Base-by-base conservation (phyloP, 2,329 filamentous ascomycete species). In the Fusarium xylarioides region DNA sequence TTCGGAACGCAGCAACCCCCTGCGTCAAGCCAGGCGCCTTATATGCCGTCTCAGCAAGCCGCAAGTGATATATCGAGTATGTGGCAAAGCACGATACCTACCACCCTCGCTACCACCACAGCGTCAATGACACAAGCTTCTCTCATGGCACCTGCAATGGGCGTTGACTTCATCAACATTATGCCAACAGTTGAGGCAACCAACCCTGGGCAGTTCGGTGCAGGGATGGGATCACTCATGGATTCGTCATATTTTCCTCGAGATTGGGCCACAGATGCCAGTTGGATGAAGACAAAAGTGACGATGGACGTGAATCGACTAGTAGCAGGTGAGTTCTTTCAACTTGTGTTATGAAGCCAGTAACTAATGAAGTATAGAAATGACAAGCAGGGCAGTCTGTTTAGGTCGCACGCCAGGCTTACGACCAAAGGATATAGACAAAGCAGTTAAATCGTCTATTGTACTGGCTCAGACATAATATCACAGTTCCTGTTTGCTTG, bases 341-440 rank as follows among this genome's bases (percentile, higher is more conserved):
- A 19, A 21, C 10, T 15, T n/a, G 11, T n/a, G 1, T 26, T 8
- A 7, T 32, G 3, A 12, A 23, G 9, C 5, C 14, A 15, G 14
- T 34, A 34, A 50, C 58, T 76, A 49, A 77, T 34, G 4, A 9
- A 16, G n/a, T 10, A 30, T 50, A 85, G 83, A 85, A 77, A 70
- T 85, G 50, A 77, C 79, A 1, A 62, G 66, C 5, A 77, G 66
- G 19, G 80, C 82, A 21, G 79, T 85, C 11, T 85, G 83, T 44
- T 70, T 85, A 12, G 83, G 83, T 14, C 77, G 82, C 10, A 79
- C 79, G 4, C 83, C 83, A 1, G 83, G 82, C 1, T 66, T 85
- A 15, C 79, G 83, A 11, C 81, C 81, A 2, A 81, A 77, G 43
- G 83, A 85, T 47, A 72, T 85, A 3, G 73, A 83, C 54, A 71